Conservation (phyloP, 768 basidiomycete species). For the Zangia roseola region DNA sequence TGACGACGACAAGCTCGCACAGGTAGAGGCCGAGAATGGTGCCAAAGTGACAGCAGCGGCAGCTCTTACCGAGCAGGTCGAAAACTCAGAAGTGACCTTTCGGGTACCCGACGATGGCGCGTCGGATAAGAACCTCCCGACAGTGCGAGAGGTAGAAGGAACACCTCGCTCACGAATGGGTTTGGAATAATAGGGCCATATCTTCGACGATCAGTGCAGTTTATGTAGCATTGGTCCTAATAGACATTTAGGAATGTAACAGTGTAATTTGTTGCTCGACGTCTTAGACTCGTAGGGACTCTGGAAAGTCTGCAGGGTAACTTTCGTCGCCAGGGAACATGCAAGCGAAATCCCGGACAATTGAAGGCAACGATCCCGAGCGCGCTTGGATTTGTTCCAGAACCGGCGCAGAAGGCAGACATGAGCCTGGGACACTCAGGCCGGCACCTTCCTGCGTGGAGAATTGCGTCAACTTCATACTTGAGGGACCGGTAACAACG, state of each 20-base stretch:
- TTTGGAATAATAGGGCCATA: slow-evolving; percentile 5
- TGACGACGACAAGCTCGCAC: slow-evolving; percentile 24
- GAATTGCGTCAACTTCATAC: neutral
- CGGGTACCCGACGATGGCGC: slow-evolving; percentile 13
- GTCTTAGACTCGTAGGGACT: slow-evolving; percentile 23
- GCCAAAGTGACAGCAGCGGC: slow-evolving; percentile 13
- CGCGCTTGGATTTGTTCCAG: neutral
- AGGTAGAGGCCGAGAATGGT: slow-evolving; percentile 13
- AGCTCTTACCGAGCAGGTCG: slow-evolving; percentile 14
- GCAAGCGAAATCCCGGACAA: slow-evolving; percentile 29
- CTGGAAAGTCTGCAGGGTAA: slow-evolving; percentile 34
- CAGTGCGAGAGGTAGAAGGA: slow-evolving; percentile 17
- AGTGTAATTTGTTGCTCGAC: neutral
- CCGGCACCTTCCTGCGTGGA: slow-evolving; percentile 9
- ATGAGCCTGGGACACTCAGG: neutral
- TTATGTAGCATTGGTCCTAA: neutral
- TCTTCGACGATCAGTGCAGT: neutral
- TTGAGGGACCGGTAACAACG: slow-evolving; percentile 1
- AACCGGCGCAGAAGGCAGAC: neutral
- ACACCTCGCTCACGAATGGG: slow-evolving; percentile 4
- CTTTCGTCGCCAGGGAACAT: slow-evolving; percentile 36
- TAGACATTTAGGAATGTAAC: neutral
- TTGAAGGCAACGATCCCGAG: slow-evolving; percentile 25
- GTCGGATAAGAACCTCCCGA: slow-evolving; percentile 18
- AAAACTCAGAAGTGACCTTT: slow-evolving; percentile 28